These are phyloP conservation scores for Pseudocercospora macadamiae DNA, from an alignment of 2,329 filamentous ascomycete genomes.

Conservation along the genomic window DNA sequence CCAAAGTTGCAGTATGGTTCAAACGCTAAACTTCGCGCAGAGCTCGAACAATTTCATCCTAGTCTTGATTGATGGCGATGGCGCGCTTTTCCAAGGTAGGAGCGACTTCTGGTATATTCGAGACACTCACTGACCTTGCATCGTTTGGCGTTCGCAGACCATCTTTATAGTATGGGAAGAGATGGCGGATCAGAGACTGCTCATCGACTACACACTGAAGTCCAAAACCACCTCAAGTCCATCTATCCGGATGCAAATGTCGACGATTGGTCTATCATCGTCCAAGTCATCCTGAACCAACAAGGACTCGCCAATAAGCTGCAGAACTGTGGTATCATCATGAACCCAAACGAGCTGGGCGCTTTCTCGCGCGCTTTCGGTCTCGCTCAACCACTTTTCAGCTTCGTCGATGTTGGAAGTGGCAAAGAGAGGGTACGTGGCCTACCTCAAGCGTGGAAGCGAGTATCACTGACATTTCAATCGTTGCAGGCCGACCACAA, in stretches of 20 bases:
- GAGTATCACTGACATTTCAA: constrained; percentile 17
- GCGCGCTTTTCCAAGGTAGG: constrained; percentile 49
- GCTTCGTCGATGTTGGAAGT: constrained; percentile 51
- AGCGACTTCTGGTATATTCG: too few species aligned
- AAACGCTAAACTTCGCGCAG: constrained; percentile 17
- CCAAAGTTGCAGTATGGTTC: neutral
- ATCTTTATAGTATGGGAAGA: constrained; percentile 44
- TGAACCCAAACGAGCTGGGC: constrained; percentile 43
- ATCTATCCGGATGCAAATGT: constrained; percentile 44
- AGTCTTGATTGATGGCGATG: constrained; percentile 55
- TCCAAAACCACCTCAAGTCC: constrained; percentile 46
- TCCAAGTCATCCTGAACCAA: constrained; percentile 52
- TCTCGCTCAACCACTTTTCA: constrained; percentile 50
- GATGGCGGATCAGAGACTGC: constrained; percentile 53
- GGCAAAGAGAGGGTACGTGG: constrained; percentile 44
- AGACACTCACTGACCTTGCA: too few species aligned
- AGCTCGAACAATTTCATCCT: constrained; percentile 48
- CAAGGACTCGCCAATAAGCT: constrained; percentile 50
- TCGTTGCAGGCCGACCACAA: constrained; percentile 46
- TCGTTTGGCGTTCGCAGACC: too few species aligned
- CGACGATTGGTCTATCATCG: constrained; percentile 49
- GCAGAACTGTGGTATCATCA: constrained; percentile 45
- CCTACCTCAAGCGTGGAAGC: neutral
- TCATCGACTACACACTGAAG: constrained; percentile 45
- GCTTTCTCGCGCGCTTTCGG: constrained; percentile 50